These are phyloP conservation scores for Firmiana major DNA, from an alignment of 345 rosid genomes.

Conservation along the genomic window DNA sequence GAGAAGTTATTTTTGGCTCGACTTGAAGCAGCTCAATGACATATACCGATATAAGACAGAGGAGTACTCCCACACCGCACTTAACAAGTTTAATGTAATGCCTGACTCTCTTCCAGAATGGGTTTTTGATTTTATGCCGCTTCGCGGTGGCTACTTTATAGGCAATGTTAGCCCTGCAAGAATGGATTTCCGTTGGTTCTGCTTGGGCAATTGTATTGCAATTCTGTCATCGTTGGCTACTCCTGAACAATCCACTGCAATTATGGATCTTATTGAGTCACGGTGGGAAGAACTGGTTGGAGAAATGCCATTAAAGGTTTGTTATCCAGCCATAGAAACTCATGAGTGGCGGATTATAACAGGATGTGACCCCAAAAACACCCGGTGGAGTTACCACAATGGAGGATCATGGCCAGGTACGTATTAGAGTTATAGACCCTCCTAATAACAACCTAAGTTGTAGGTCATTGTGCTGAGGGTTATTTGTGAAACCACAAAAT, in stretches of 20 bases:
- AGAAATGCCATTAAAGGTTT: constrained; percentile 92
- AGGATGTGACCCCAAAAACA: constrained; percentile 94
- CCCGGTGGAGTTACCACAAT: constrained; percentile 97
- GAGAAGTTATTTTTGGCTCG: constrained; percentile 92
- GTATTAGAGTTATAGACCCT: not conserved
- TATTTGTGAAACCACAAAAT: not conserved
- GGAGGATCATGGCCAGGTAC: constrained; percentile 99
- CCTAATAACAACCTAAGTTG: not conserved
- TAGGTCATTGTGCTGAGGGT: not conserved
- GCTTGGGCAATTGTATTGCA: constrained; percentile 86
- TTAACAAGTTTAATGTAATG: constrained; percentile 92
- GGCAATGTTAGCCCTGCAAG: constrained; percentile 95
- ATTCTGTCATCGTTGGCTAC: constrained; percentile 89
- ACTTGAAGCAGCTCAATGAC: constrained; percentile 88
- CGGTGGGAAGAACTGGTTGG: constrained; percentile 97
- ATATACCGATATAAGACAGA: constrained; percentile 93
- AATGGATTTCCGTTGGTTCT: constrained; percentile 98
- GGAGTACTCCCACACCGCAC: constrained; percentile 95
- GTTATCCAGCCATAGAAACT: constrained; percentile 87
- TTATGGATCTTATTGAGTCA: constrained; percentile 95
- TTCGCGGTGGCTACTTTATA: constrained; percentile 78
- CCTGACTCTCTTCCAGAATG: constrained; percentile 98
- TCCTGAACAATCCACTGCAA: constrained; percentile 85
- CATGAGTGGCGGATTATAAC: constrained; percentile 90
- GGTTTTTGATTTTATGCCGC: constrained; percentile 90